A percentile compares a stretch with the other conserved stretches of the same genome.
phyloP scores from a whole-genome alignment of 768 basidiomycete genomes.

The Suillus sp. region DNA sequence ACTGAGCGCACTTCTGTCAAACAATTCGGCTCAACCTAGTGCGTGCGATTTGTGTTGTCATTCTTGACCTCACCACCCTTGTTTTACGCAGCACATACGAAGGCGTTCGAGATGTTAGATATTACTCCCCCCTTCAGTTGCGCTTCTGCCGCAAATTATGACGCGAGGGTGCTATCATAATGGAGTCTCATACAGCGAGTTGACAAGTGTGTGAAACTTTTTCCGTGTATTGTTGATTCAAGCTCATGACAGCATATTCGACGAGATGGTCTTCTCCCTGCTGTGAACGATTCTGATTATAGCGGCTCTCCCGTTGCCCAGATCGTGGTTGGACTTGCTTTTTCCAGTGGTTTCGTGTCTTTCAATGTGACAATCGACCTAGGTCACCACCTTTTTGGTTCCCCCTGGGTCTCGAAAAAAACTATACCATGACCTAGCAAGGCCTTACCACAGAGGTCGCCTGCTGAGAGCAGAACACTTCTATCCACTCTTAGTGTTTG shows the following conservation, averaged over 20 bases:
- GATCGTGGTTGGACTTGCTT: slow-evolving; percentile 1
- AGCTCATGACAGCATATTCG: background rate
- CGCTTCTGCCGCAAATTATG: background rate
- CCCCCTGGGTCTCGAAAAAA: slow-evolving; percentile 1
- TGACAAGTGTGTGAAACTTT: slow-evolving; percentile 7
- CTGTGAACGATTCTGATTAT: slow-evolving; percentile 4
- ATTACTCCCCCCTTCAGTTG: background rate
- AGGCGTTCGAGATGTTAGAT: background rate
- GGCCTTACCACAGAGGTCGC: slow-evolving; percentile 6
- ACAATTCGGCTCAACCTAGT: background rate
- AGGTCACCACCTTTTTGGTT: background rate
- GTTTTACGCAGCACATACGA: background rate
- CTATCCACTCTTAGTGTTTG: background rate
- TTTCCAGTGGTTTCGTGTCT: slow-evolving; percentile 13
- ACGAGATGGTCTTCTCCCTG: slow-evolving; percentile 13
- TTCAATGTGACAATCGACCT: background rate
- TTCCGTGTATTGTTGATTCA: background rate
- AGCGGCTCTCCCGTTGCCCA: background rate
- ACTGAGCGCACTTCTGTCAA: background rate
- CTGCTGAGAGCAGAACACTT: background rate
- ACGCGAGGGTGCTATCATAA: background rate
- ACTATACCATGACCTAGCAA: slow-evolving; percentile 7
- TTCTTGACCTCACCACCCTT: background rate
- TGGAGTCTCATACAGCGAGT: slow-evolving; percentile 15
- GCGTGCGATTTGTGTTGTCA: background rate